Evolutionary conservation across 2,329 filamentous ascomycete species (phyloP), one percentile per base, ranked within the genome.

Genomic region (Raffaelea albimanens): DNA sequence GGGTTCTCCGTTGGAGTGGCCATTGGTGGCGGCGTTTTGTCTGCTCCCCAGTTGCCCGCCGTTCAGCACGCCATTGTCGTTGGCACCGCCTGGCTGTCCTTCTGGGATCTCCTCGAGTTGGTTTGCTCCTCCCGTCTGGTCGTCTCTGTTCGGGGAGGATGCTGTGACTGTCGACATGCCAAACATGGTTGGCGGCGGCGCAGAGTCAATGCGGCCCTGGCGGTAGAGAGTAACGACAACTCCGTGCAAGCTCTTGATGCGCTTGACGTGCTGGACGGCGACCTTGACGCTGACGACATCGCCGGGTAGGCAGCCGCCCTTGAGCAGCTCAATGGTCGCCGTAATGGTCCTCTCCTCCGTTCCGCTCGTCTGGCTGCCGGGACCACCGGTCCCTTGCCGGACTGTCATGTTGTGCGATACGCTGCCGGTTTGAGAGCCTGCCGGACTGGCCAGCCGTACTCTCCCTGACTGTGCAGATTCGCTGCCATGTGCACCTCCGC

Each of bases 171-270:
- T 47, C 45, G 46, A 22, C 14, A 43, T 34, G 11, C 45, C 33
- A 23, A 80, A 78, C 8, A 75, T 60, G 5, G 69, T 70, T 13
- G 69, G 58, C 5, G 73, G 69, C 4, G 80, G 80, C 7, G 78
- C 69, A 58, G 89, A 85, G 61, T 98, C 91, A 41, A 97, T 91
- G 50, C 88, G 82, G 21, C 89, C 89, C 63, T 95, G 87, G 40
- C 93, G 81, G 62, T 94, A 96, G 9, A 98, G 70, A 2, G 93
- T 97, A 41, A 95, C 80, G 51, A 97, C 93, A 43, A 97, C 85
- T 8, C 93, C 91, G 56, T 91, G 86, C 67, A 95, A 75, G 61
- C 89, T 97, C 67, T 91, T 88, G 59, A 97, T 80, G 49, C 82
- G 78, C 63, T 94, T 95, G 50, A 85, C 91, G 61, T 97, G 93